phyloP scores from a whole-genome alignment of 176 grass and related monocot genomes.

The Oryza brachyantha region DNA sequence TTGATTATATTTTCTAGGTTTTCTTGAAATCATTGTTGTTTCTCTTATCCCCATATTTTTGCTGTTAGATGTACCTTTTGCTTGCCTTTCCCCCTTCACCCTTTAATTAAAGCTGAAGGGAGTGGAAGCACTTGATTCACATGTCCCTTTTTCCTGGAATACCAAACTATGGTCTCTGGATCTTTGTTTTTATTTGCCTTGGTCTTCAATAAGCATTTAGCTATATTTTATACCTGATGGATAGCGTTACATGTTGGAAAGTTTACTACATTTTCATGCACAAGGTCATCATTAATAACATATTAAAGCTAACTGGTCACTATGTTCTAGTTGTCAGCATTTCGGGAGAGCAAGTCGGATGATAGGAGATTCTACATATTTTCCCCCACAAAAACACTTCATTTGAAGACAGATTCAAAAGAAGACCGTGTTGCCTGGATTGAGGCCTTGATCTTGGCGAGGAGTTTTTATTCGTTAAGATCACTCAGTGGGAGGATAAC shows the following conservation, averaged over 20 bases:
- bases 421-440: constrained; percentile 69
- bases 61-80: constrained; percentile 1
- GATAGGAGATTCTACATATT: constrained; percentile 87
- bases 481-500: constrained; percentile 54
- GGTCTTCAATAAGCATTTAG: not conserved
- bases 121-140: not conserved
- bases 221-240: constrained; percentile 21
- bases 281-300: constrained; percentile 1
- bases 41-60: not conserved
- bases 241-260: not conserved
- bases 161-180: not conserved
- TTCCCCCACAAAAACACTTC: constrained; percentile 70
- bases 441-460: constrained; percentile 58
- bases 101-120: constrained; percentile 4
- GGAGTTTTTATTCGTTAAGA: constrained; percentile 65
- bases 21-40: not conserved
- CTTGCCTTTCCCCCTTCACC: not conserved
- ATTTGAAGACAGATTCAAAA: constrained; percentile 62
- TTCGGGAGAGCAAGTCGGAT: constrained; percentile 77
- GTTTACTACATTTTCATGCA: not conserved
- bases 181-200: constrained; percentile 7
- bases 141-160: not conserved
- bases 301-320: constrained; percentile 17
- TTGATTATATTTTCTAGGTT: too few relatives aligned
- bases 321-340: constrained; percentile 62